Evolutionary conservation across 768 basidiomycete genomes (phyloP), one percentile per base, ranked within the genome.

Genomic region (Mycena epipterygia): DNA sequence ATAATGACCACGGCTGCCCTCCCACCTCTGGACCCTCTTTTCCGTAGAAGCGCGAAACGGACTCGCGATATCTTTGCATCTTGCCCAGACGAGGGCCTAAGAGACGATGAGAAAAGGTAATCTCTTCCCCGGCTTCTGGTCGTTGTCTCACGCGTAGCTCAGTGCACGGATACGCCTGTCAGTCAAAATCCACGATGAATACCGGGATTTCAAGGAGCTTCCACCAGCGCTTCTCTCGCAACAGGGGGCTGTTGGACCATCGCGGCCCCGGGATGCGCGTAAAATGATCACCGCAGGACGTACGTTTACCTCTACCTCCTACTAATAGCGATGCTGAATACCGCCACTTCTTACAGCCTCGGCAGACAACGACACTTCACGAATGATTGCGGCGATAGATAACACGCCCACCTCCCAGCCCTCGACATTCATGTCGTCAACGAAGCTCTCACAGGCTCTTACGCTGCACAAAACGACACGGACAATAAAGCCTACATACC

Each of bases 401-500:
- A 90, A 89, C 70, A 90, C 90, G 2, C 93, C 94, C 4, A 83
- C 85, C 56, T 81, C 89, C 17, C 87, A 89, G 71, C 89, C 89
- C 0, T 94, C 95, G 6, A 92, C 93, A 0, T 92, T 95, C 73
- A 77, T 87, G 6, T 90, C 92, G 0, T 83, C 87, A 0, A 79
- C 84, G 48, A 88, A 88, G 59, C 89, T 99, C 57, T 94, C 95
- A n/a, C 91, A 95, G 75, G 96, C 96, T 0, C 90, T 99, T 57
- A 90, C 91, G 59, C 88, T 95, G 21, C 95, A 97, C 83, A 98
- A 98, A 83, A 96, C 96, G 35, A 94, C 93, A 4, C 90, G 96
- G 37, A 96, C 94, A 11, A 89, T 98, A 77, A 98, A 98, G 80
- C 98, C 98, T 9, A 94, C 93, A 16, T 99, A 96, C 78, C 98